Conservation (phyloP, 805 yeast genomes). For the Henningerozyma blattae region DNA sequence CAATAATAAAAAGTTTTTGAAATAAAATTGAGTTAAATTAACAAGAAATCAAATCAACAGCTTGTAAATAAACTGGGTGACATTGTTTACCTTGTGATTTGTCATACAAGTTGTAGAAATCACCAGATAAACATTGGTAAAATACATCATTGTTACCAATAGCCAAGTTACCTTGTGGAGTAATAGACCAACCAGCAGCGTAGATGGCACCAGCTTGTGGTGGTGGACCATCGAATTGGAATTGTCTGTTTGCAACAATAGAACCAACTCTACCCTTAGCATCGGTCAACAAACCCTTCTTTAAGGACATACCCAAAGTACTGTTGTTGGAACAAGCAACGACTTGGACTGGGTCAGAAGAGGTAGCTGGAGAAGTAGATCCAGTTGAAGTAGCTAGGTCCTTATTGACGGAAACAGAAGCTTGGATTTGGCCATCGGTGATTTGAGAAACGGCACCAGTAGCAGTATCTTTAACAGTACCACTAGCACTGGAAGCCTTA, state of each 20-base stretch:
- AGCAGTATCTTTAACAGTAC: slow-evolving; percentile 20
- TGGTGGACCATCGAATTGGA: slow-evolving; percentile 80
- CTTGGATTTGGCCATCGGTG: slow-evolving; percentile 36
- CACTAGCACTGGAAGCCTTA: slow-evolving; percentile 29
- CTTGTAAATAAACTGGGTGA: slow-evolving; percentile 44
- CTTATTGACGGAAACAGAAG: slow-evolving; percentile 26
- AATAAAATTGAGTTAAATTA: too few relatives aligned
- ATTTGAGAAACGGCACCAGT: slow-evolving; percentile 26
- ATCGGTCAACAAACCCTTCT: slow-evolving; percentile 42
- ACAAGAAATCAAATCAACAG: slow-evolving; percentile 48
- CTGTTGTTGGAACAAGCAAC: slow-evolving; percentile 31
- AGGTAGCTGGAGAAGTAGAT: slow-evolving; percentile 24
- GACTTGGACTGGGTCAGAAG: slow-evolving; percentile 5
- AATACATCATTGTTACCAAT: slow-evolving; percentile 49
- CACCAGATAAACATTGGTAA: slow-evolving; percentile 65
- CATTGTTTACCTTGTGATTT: slow-evolving; percentile 50
- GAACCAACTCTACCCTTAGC: slow-evolving; percentile 60
- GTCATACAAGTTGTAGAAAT: slow-evolving; percentile 70
- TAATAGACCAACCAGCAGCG: slow-evolving; percentile 55
- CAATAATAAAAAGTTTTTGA: too few relatives aligned
- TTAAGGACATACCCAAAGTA: slow-evolving; percentile 46
- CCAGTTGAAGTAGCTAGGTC: too few relatives aligned
- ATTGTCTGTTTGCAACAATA: slow-evolving; percentile 73
- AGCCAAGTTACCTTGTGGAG: slow-evolving; percentile 48
- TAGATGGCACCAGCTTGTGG: slow-evolving; percentile 71